phyloP scores from a whole-genome alignment of 31 red algal species.

The Bonnemaisonia californica region DNA sequence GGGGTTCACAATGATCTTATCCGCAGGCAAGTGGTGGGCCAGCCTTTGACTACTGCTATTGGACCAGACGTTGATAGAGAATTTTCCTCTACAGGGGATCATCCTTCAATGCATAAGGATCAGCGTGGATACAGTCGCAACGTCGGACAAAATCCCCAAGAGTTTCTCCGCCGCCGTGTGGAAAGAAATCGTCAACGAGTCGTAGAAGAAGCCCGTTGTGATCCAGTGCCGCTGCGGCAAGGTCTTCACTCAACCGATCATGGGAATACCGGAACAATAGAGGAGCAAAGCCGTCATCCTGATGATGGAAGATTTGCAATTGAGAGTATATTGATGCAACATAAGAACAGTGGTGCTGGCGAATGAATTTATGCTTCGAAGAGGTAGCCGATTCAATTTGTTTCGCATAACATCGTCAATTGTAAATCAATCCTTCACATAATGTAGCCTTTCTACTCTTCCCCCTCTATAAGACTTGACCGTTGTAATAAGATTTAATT shows the following conservation, averaged over 20 bases:
- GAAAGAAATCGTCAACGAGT: neutral
- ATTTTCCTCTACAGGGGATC: neutral
- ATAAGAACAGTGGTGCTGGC: neutral
- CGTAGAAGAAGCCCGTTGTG: neutral
- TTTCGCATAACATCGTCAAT: too few species aligned
- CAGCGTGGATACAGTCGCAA: neutral
- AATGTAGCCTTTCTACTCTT: too few species aligned
- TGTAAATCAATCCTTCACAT: too few species aligned
- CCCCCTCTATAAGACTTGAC: too few species aligned
- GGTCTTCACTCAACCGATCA: neutral
- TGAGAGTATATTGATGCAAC: slow-evolving; percentile 21
- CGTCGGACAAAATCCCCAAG: too few species aligned
- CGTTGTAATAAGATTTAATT: too few species aligned
- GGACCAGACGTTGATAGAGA: neutral
- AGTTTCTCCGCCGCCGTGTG: neutral
- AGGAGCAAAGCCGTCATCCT: neutral
- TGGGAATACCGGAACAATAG: neutral
- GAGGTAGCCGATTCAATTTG: neutral
- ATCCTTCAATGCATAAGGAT: neutral
- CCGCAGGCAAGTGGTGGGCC: neutral
- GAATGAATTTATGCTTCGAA: neutral
- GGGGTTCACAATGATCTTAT: neutral
- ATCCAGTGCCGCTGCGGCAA: neutral
- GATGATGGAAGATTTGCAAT: slow-evolving; percentile 4
- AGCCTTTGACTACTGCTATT: neutral